These are phyloP conservation scores for Apiospora pterosperma DNA, from an alignment of 2,329 filamentous ascomycete genomes.

Conservation along the genomic window DNA sequence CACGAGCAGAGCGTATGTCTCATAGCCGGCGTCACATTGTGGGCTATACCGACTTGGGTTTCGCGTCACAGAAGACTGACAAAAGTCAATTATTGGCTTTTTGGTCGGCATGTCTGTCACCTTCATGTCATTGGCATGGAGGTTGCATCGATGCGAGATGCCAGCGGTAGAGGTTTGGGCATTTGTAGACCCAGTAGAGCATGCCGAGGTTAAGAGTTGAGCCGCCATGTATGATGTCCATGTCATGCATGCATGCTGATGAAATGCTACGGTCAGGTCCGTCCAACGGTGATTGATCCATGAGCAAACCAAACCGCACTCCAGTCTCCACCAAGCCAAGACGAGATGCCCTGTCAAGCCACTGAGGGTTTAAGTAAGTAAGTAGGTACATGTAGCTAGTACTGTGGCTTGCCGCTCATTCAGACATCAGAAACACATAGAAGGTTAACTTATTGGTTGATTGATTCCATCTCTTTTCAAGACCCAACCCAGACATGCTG, in stretches of 20 bases:
- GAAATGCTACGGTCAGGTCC: neutral
- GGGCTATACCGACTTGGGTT: neutral
- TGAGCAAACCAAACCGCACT: neutral
- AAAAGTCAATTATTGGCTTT: neutral
- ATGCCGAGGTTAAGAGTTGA: neutral
- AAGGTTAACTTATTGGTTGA: too few species aligned
- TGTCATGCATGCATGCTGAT: neutral
- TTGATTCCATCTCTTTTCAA: neutral
- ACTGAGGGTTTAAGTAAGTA: too few species aligned
- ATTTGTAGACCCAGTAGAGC: neutral
- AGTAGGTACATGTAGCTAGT: too few species aligned
- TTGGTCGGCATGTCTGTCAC: neutral
- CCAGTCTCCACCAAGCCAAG: conserved; percentile 1
- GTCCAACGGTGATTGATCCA: neutral
- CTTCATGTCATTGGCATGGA: neutral
- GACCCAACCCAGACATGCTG: neutral
- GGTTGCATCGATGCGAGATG: neutral
- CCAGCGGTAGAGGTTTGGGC: neutral
- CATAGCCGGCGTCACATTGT: neutral
- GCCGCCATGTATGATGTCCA: neutral
- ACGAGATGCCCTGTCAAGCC: neutral
- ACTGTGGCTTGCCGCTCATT: neutral
- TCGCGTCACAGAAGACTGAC: neutral
- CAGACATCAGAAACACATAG: too few species aligned
- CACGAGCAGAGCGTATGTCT: neutral